Evolutionary conservation across 768 basidiomycete genomes (phyloP), one percentile per base, ranked within the genome.

Genomic region (Mycena vulgaris): DNA sequence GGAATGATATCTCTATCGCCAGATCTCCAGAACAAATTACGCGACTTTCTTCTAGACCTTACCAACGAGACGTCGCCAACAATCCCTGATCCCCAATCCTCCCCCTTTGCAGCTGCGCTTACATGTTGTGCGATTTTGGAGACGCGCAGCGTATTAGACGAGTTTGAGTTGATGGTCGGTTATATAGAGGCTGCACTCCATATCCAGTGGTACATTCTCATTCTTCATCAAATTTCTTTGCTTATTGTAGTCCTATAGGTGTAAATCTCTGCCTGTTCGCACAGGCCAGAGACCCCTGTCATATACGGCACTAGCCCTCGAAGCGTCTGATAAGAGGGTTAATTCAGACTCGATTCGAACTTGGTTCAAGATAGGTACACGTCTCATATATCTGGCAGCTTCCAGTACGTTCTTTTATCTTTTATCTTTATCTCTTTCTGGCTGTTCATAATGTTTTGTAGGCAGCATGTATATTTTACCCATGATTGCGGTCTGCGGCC

Each of bases 381-480:
- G 57, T 25, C 39, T 58, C 6, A 58, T 58, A 3, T 58, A 45
- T 28, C 40, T 58, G 4, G 57, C 40, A 1, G 57, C 57, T 28
- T 2, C 57, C 9, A 33, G 57, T 58, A 23, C 42, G 39, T 40
- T n/a, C n/a, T n/a, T n/a, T n/a, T 19, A 6, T 23, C 5, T 28
- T 25, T 53, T 25, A 14, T 11, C n/a, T 9, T 16, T 17, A 9
- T 30, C n/a, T 35, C 23, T 17, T 8, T 37, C 25, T 5, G 5
- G 51, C 28, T 52, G 8, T 23, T 28, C 21, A 17, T 6, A 9
- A 5, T 30, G n/a, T 33, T 3, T 27, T 31, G 13, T 21, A 56
- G 63, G 39, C 33, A 56, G 63, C 52, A 56, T 55, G 53, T 56
- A 55, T 16, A 42, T 64, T 7, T 13, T 64, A n/a, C 52, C 53